A percentile compares a stretch with the other conserved stretches of the same genome.
phyloP scores from a whole-genome alignment of 2,329 filamentous ascomycete genomes.

The Colletotrichum sp. region DNA sequence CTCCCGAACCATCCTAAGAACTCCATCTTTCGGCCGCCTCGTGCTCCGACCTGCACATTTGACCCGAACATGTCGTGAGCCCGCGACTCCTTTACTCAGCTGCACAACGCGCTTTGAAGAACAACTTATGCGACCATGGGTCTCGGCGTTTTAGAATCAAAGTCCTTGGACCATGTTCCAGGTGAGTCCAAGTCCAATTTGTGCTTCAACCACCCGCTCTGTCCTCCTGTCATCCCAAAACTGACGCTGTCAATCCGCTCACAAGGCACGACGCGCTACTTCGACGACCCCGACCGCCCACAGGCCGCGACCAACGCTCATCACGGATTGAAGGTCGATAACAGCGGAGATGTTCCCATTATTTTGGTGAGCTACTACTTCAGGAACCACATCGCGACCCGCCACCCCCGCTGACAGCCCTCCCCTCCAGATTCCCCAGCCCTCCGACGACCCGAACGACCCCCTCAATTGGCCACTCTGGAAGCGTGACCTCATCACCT shows the following conservation, averaged over 20 bases:
- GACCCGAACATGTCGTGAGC: not conserved
- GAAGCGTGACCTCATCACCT: conserved; percentile 81
- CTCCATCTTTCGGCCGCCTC: not conserved
- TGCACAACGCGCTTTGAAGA: not conserved
- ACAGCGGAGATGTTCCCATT: conserved; percentile 68
- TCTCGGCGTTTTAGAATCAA: conserved; percentile 76
- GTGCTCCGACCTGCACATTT: not conserved
- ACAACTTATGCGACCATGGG: conserved; percentile 55
- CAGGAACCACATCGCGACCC: not conserved
- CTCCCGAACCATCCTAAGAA: not conserved
- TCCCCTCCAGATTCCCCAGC: conserved; percentile 68
- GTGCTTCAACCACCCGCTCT: not conserved
- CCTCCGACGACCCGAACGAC: conserved; percentile 89
- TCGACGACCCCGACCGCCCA: conserved; percentile 60
- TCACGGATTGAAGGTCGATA: conserved; percentile 73
- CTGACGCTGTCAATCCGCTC: not conserved
- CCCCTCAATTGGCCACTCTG: conserved; percentile 86
- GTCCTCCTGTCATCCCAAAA: conserved; percentile 1
- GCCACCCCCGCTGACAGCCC: not conserved
- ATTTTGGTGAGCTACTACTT: conserved; percentile 66
- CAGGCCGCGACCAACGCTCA: conserved; percentile 45
- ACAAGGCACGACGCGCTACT: conserved; percentile 68
- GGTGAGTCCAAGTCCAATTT: conserved; percentile 51
- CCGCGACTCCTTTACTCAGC: not conserved
- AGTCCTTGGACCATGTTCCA: conserved; percentile 71